Base-by-base conservation (phyloP, 2,329 filamentous ascomycete genomes). In the Polychaeton citri region DNA sequence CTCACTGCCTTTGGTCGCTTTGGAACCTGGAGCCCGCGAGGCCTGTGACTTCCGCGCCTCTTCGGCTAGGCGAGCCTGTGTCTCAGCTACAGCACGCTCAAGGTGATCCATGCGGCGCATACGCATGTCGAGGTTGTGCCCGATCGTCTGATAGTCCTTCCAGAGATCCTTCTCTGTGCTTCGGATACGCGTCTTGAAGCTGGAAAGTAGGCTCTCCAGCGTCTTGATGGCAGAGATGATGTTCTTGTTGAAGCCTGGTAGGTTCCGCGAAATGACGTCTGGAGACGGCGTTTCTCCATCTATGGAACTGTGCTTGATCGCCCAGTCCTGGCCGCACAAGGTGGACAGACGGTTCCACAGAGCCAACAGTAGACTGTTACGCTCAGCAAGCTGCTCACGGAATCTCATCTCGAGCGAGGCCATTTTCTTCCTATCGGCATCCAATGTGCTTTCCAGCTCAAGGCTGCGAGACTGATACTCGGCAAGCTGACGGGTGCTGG, bases 321-420 rank as follows among this genome's bases (percentile, higher is more conserved):
- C 76, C 88, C 90, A 98, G 53, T 96, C 90, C 0, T 76, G 72
- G 8, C 90, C 90, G 50, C 90, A 96, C 30, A 96, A 70, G 0
- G 75, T 71, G 3, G 84, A 87, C 6, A 98, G 70, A 32, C 82
- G 74, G 43, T 88, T 88, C 90, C 90, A 98, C 4, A 96, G 65
- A n/a, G 76, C 71, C 16, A 95, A 72, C 13, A 96, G 70, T 35
- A 98, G 67, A 41, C 83, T 81, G 61, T 96, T 95, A 37, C 90
- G 79, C 61, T 96, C 90, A 30, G 72, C 73, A 26, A 96, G 71
- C 60, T 96, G 86, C 35, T 95, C 87, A 47, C 81, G 82, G 59
- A 84, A 82, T 39, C 79, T 75, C 44, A 77, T 70, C 59, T 98
- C 90, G 6, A 95, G 69, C 36, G 72, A 68, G 2, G 76, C 68